These are phyloP conservation scores for Ciborinia camelliae DNA, from an alignment of 2,329 filamentous ascomycete species.

Conservation along the genomic window DNA sequence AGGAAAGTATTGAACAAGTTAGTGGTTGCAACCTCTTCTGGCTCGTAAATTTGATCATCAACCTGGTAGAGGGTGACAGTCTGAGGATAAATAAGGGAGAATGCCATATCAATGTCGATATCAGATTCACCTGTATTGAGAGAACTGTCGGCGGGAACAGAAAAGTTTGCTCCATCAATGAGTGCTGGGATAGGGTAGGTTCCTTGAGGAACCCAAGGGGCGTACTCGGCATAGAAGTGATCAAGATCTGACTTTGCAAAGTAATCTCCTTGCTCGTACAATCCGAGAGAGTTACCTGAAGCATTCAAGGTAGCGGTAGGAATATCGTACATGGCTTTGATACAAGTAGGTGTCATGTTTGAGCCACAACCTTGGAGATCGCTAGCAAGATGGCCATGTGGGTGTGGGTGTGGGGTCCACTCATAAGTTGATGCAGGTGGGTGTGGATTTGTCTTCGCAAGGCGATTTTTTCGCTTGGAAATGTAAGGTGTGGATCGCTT, in stretches of 20 bases:
- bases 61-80: constrained; percentile 33
- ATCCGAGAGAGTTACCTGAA: constrained; percentile 20
- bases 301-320: constrained; percentile 22
- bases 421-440: not conserved
- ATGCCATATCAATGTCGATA: constrained; percentile 41
- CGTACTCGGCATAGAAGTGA: constrained; percentile 20
- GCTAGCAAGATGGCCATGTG: constrained; percentile 9
- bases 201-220: constrained; percentile 25
- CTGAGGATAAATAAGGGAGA: constrained; percentile 19
- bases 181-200: constrained; percentile 25
- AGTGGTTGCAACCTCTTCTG: constrained; percentile 26
- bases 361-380: constrained; percentile 22
- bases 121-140: constrained; percentile 30
- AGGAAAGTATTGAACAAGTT: constrained; percentile 36
- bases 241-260: constrained; percentile 26
- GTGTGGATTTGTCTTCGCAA: not conserved
- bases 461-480: constrained; percentile 10
- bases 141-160: constrained; percentile 16
- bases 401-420: constrained; percentile 12
- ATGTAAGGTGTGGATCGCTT: constrained; percentile 16
- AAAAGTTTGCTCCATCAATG: constrained; percentile 28
- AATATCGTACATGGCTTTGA: constrained; percentile 38
- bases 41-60: constrained; percentile 31
- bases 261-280: constrained; percentile 26
- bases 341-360: constrained; percentile 26